A percentile compares a stretch with the other conserved stretches of the same genome.
Conservation (phyloP, 2,329 filamentous ascomycete genomes). For the Curvularia hawaiiensis region DNA sequence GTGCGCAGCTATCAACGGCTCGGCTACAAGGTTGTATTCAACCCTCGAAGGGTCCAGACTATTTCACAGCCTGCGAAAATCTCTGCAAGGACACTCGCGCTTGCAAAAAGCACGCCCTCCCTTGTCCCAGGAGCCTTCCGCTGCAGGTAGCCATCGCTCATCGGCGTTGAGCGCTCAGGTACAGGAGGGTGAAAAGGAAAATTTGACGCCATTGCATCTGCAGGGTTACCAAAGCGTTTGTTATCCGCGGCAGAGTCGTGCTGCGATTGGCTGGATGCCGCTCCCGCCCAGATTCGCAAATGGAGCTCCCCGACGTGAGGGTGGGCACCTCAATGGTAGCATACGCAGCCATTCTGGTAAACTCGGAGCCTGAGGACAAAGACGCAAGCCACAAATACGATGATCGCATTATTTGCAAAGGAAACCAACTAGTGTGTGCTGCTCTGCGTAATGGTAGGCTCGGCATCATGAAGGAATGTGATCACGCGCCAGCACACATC, state of each 20-base stretch:
- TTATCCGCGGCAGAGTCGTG: conserved; percentile 31
- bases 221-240: conserved; percentile 21
- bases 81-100: conserved; percentile 15
- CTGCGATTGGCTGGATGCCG: conserved; percentile 22
- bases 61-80: conserved; percentile 8
- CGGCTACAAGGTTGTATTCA: not conserved
- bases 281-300: not conserved
- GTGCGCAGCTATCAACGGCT: not conserved
- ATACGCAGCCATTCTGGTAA: not conserved
- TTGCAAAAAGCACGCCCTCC: conserved; percentile 1
- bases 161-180: conserved; percentile 32
- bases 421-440: conserved; percentile 12
- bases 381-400: not conserved
- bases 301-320: conserved; percentile 1
- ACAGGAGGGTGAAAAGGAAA: conserved; percentile 19
- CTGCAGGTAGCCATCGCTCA: conserved; percentile 13
- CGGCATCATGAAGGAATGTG: conserved; percentile 15
- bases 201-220: conserved; percentile 19
- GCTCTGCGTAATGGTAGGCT: conserved; percentile 16
- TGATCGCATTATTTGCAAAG: conserved; percentile 1
- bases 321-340: conserved; percentile 7
- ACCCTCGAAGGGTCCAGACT: not conserved
- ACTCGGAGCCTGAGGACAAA: not conserved
- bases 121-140: conserved; percentile 11
- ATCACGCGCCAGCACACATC: conserved; percentile 24